Base-by-base conservation (phyloP, 2,329 filamentous ascomycete species). In the Exserohilum turcica region DNA sequence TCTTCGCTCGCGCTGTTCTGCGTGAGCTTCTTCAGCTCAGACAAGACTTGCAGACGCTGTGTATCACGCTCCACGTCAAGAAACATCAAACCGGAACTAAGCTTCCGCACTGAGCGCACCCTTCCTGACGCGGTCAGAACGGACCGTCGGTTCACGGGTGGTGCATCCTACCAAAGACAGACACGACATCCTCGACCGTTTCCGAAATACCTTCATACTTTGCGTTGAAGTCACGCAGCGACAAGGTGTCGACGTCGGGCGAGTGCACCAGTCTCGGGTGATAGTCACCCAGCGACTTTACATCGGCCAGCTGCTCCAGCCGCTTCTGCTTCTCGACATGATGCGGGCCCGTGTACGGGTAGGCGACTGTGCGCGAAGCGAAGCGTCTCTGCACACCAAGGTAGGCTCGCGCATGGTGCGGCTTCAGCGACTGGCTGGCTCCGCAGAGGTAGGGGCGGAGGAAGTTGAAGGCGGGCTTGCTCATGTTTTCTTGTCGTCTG, bases 21-120 rank as follows among this genome's bases (percentile, higher is more conserved):
- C 13, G 45, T 32, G 56, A 82, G 68, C 45, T 80, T 83, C 54
- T 80, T 80, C 63, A 87, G 80, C 74, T 90, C 89, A 73, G 89
- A 82, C 78, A 96, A 86, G 56, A 87, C 82, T 76, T 99, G 94
- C 29, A 95, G 75, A 59, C 82, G 84, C 62, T 85, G 77, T 52
- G 86, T 88, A 69, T 91, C 86, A 72, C 91, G 86, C 62, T 86
- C 80, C 43, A 97, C 78, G 75, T 94, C 89, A 61, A 97, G 74
- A 74, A 99, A 99, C 59, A 91, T 80, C 64, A 99, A 85, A 75
- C 89, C 91, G 64, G 85, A 87, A 61, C 92, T 87, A 48, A 86
- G 83, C 42, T 84, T 80, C 57, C 91, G 89, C 69, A 89, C 83
- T 40, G 86, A 86, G 66, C 82, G 81, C 59, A 96, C 82, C 71